Base-by-base conservation (phyloP, 768 basidiomycete genomes). In the Phylloporus scabripes region DNA sequence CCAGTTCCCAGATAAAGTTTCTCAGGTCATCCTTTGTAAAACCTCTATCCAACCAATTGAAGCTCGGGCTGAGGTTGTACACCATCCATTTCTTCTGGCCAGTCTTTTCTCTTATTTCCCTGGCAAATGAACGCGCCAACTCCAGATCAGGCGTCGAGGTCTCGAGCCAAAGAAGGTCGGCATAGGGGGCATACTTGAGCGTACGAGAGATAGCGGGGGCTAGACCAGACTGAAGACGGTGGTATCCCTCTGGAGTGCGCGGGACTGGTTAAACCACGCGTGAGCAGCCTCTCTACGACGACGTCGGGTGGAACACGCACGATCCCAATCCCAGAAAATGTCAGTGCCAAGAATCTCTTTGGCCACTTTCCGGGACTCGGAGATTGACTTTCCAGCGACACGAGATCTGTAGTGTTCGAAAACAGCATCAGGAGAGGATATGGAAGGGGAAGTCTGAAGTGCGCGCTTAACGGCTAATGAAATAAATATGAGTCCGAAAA, bases 61-160 rank as follows among this genome's bases (percentile, higher is more conserved):
- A 95, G 61, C 89, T 91, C 5, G 92, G 93, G 59, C 90, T 92
- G 49, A 96, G 71, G 64, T 95, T 96, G 64, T 94, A 96, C 18
- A 95, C 92, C 56, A 96, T 80, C 82, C 81, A 84, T 60, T 84
- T 89, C 53, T 50, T 50, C 45, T 55, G 45, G 34, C 92, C 90
- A 60, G 79, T 79, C 61, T 75, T 74, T 54, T 78, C 79, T 46
- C 86, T 73, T 57, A 94, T 87, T 61, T 78, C 78, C 39, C 84
- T 72, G 2, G 92, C 84, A 66, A 94, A 92, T 28, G 74, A 78
- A 29, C 80, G 75, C 2, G 92, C 92, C 62, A 92, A 81, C 49
- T 82, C 75, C 20, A 95, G 73, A 62, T 92, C 78, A 8, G 93
- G 92, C n/a, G 77, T 75, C 59, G 90, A 92, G 2, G 93, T 96